These are phyloP conservation scores for Corchorus capsularis DNA, from an alignment of 345 rosid genomes.

Conservation along the genomic window DNA sequence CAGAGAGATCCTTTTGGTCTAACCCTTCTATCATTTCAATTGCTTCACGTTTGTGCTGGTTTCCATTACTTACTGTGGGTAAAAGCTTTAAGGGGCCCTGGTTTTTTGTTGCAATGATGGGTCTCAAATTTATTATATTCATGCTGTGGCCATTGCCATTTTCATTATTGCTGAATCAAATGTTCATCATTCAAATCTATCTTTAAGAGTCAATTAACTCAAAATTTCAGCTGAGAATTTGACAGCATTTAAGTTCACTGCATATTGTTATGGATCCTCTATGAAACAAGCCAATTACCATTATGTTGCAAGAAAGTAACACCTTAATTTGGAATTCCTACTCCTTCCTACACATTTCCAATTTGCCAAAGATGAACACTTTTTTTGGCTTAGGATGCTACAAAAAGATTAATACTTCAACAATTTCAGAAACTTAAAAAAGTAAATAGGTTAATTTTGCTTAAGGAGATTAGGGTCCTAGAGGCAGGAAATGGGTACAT, in stretches of 20 bases:
- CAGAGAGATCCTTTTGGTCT: neutral
- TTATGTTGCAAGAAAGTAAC: no score
- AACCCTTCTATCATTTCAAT: neutral
- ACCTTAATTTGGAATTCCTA: no score
- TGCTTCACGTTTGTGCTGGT: conserved; percentile 8
- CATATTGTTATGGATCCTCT: no score
- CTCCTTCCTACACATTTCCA: no score
- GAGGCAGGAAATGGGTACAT: neutral
- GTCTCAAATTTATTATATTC: neutral
- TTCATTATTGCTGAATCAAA: neutral
- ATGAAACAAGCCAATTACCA: neutral
- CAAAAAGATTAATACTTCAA: neutral
- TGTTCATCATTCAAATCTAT: no score
- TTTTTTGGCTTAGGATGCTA: no score
- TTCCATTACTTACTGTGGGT: conserved; percentile 12
- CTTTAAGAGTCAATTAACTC: no score
- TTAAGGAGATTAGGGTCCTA: neutral
- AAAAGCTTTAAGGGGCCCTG: neutral
- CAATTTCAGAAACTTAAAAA: neutral
- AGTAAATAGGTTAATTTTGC: neutral
- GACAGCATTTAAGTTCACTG: no score
- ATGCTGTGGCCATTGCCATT: neutral
- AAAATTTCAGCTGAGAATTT: no score
- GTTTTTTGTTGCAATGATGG: neutral
- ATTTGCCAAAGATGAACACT: no score